Evolutionary conservation across 208 protist species (phyloP), one percentile per base, ranked within the genome.

Genomic region (Trypanosoma lewisi): DNA sequence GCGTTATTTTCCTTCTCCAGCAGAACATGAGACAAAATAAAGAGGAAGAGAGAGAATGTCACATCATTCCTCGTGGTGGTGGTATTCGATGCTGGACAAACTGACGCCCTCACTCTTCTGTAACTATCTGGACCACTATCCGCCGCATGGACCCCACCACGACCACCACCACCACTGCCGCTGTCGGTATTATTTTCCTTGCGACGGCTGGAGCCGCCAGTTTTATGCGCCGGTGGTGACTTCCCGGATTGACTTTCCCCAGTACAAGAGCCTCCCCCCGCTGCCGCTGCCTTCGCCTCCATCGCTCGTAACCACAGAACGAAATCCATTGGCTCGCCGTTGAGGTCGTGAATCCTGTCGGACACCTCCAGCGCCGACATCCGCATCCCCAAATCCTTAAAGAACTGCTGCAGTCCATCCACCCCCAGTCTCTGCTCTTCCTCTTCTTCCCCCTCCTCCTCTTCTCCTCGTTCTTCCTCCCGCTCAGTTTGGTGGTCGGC

Each of bases 1-100:
- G 31, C 17, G 6, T 27, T 70, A 16, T 67, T 37, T n/a, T 75
- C 73, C 39, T 65, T 34, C 39, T 64, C 68, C 50, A 59, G 16
- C 19, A 57, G 31, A 30, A 53, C 28, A 31, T 78, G 7, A 34
- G 80, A 65, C 21, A 93, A 58, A 34, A 93, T 78, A 64, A 77
- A 86, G 12, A 93, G 42, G 42, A 93, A 93, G n/a, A 67, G 45
- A 2, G 72, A 59, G 54, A 90, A 89, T 7, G 75, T 77, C 23
- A 93, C 56, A 21, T 51, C 65, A 23, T 67, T 44, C 31, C 54
- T 36, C 54, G 31, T 21, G 1, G n/a, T 14, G 27, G 16, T 19
- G 50, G 48, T 39, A 12, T 48, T 59, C 21, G 12, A 45, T 2
- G 6, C 11, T 33, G 16, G 23, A 16, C 23, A 17, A 9, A 17